These are phyloP conservation scores for Colletotrichum horii DNA, from an alignment of 2,329 filamentous ascomycete species.

Conservation along the genomic window DNA sequence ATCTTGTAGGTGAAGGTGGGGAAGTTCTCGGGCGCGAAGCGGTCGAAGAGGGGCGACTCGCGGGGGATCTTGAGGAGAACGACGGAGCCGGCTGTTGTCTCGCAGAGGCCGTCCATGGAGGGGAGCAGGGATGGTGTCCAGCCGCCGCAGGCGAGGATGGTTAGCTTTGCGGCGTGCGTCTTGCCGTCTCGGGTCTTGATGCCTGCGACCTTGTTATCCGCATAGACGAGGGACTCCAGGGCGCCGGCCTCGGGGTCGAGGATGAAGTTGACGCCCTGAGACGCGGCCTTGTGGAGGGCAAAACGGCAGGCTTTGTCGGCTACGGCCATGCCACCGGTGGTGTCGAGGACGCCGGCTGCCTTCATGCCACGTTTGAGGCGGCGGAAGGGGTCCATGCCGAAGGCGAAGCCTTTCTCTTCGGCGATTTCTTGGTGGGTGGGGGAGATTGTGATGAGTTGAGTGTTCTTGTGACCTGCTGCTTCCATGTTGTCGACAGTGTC, in stretches of 20 bases:
- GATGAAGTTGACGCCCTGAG: conserved; percentile 45
- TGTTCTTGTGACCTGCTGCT: conserved; percentile 33
- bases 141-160: conserved; percentile 44
- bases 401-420: conserved; percentile 28
- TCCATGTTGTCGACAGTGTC: conserved; percentile 40
- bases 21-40: conserved; percentile 21
- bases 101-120: conserved; percentile 23
- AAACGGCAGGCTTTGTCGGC: conserved; percentile 52
- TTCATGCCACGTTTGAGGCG: conserved; percentile 29
- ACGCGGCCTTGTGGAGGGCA: conserved; percentile 45
- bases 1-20: conserved; percentile 25
- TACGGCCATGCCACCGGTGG: conserved; percentile 47
- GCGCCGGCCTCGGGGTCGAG: conserved; percentile 36
- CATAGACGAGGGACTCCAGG: conserved; percentile 31
- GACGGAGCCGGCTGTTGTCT: conserved; percentile 25
- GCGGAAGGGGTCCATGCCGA: conserved; percentile 42
- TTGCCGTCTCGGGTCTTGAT: conserved; percentile 42
- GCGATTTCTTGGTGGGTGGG: conserved; percentile 31
- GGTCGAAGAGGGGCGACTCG: conserved; percentile 6
- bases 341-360: conserved; percentile 47
- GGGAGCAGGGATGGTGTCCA: conserved; percentile 25
- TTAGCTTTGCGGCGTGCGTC: conserved; percentile 34
- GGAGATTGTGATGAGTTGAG: conserved; percentile 39
- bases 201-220: conserved; percentile 33
- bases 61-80: conserved; percentile 20